Conservation (phyloP, 805 yeast genomes). For the Yarrowia keelungensis region DNA sequence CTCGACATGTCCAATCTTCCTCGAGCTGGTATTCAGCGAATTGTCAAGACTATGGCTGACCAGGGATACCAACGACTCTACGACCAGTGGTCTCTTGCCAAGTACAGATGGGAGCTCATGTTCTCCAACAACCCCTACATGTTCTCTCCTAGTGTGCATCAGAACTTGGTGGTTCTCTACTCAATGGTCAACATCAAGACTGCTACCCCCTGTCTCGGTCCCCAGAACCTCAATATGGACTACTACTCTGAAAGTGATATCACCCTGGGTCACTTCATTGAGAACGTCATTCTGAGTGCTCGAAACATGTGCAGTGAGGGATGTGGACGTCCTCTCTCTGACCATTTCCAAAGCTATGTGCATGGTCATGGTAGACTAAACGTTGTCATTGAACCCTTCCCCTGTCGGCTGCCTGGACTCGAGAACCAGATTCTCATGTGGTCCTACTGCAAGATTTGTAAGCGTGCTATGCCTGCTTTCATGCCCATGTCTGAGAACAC, state of each 20-base stretch:
- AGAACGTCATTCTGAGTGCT: constrained; percentile 75
- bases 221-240: constrained; percentile 81
- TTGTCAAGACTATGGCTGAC: constrained; percentile 51
- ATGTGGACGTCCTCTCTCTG: constrained; percentile 72
- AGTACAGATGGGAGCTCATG: constrained; percentile 73
- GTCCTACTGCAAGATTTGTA: constrained; percentile 88
- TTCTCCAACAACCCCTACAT: constrained; percentile 61
- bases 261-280: constrained; percentile 87
- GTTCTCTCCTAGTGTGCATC: constrained; percentile 76
- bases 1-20: constrained; percentile 49
- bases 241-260: constrained; percentile 91
- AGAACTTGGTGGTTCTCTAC: constrained; percentile 76
- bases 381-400: constrained; percentile 69
- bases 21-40: constrained; percentile 52
- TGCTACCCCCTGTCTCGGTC: constrained; percentile 93
- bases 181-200: constrained; percentile 83
- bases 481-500: constrained; percentile 84
- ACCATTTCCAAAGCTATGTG: constrained; percentile 85
- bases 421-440: constrained; percentile 81
- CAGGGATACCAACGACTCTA: constrained; percentile 47
- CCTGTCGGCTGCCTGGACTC: constrained; percentile 63
- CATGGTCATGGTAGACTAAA: constrained; percentile 87
- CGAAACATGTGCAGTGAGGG: constrained; percentile 72
- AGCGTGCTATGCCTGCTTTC: constrained; percentile 69
- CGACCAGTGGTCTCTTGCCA: constrained; percentile 51